A percentile compares a stretch with the other conserved stretches of the same genome.
Evolutionary conservation across 768 basidiomycete genomes (phyloP).

Genomic region (Termitomyces bulborhizus): DNA sequence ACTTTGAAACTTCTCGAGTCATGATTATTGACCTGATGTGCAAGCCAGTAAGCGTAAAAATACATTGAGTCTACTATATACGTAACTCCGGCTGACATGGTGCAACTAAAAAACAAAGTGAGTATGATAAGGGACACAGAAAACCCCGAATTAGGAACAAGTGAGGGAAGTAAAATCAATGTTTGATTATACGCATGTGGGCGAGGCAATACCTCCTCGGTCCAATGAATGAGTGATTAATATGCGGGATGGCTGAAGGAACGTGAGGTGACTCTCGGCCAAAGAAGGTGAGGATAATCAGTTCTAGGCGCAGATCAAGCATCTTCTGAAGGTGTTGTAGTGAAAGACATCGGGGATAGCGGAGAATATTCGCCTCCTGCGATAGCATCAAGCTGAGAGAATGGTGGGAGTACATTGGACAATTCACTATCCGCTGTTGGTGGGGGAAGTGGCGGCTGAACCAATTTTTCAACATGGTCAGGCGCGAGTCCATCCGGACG

Average conservation of each 20-base stretch:
- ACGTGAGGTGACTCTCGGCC: conserved; percentile 15
- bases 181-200: conserved; percentile 31
- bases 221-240: conserved; percentile 27
- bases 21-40: conserved; percentile 17
- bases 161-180: conserved; percentile 25
- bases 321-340: conserved; percentile 38
- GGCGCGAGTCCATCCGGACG: conserved; percentile 27
- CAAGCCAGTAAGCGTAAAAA: conserved; percentile 39
- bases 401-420: conserved; percentile 39
- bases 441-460: conserved; percentile 52
- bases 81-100: conserved; percentile 39
- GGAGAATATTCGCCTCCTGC: conserved; percentile 72
- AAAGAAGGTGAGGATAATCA: conserved; percentile 18
- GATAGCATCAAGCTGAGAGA: conserved; percentile 76
- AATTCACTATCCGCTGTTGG: conserved; percentile 25
- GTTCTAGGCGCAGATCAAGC: conserved; percentile 26
- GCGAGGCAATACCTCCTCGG: conserved; percentile 38
- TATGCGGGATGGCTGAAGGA: conserved; percentile 16
- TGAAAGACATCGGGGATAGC: conserved; percentile 71
- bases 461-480: conserved; percentile 25
- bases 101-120: conserved; percentile 37
- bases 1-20: background rate
- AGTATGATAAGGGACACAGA: conserved; percentile 29
- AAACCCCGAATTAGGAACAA: conserved; percentile 23
- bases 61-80: conserved; percentile 48